Evolutionary conservation across 2,329 filamentous ascomycete genomes (phyloP).

Genomic region (Colletotrichum theobromicola): DNA sequence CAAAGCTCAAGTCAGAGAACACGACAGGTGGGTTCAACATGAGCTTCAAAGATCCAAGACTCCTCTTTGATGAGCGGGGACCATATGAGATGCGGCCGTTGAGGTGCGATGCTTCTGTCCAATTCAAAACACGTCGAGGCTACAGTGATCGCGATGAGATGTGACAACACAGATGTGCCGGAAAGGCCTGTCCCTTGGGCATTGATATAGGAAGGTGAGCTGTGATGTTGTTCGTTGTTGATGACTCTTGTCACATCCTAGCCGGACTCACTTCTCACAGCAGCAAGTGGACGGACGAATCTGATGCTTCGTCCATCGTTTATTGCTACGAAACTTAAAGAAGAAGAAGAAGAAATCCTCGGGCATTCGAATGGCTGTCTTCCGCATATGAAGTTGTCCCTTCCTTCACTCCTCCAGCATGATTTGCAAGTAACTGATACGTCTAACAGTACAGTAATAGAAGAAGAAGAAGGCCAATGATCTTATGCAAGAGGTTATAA

Average conservation of each 20-base stretch:
- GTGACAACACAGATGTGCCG: neutral
- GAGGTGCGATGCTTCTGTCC: neutral
- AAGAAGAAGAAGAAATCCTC: too few species aligned
- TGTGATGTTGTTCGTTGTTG: neutral
- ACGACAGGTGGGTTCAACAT: neutral
- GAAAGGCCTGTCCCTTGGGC: neutral
- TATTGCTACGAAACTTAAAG: too few species aligned
- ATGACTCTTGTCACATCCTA: neutral
- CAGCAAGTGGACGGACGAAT: too few species aligned
- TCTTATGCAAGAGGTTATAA: too few species aligned
- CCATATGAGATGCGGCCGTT: neutral
- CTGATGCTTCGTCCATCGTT: too few species aligned
- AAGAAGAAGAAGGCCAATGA: too few species aligned
- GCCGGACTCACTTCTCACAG: neutral
- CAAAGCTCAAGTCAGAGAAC: accelerated
- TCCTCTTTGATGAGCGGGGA: neutral
- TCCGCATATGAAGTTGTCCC: too few species aligned
- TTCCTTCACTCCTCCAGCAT: too few species aligned
- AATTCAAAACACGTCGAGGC: neutral
- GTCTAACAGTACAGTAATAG: too few species aligned
- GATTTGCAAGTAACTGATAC: too few species aligned
- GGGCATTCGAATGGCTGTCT: too few species aligned
- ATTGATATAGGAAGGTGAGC: neutral
- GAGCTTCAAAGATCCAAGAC: neutral
- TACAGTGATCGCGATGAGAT: accelerated